phyloP scores from a whole-genome alignment of 1,284 basidiomycete species.

The Papiliotrema nemorosa region DNA sequence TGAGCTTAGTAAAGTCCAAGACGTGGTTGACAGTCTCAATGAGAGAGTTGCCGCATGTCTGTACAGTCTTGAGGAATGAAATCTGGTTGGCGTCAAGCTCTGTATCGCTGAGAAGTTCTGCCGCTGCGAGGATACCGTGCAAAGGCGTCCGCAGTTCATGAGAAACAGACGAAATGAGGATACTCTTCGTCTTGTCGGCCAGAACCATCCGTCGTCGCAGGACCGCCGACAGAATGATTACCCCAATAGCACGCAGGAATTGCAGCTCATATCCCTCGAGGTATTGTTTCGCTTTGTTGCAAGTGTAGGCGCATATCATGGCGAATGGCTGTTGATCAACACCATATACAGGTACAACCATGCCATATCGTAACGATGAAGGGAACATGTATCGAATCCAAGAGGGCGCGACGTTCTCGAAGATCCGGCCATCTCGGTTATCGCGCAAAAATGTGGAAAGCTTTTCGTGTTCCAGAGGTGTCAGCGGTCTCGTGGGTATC shows the following conservation, averaged over 20 bases:
- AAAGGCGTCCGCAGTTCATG: constrained; percentile 88
- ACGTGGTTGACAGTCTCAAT: constrained; percentile 82
- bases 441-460: constrained; percentile 71
- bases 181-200: constrained; percentile 67
- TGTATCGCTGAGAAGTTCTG: constrained; percentile 82
- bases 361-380: constrained; percentile 72
- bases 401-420: constrained; percentile 73
- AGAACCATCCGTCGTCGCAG: constrained; percentile 88
- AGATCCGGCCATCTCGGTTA: constrained; percentile 77
- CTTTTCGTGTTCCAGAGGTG: constrained; percentile 65
- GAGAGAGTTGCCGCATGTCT: constrained; percentile 52
- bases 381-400: constrained; percentile 76
- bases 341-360: constrained; percentile 91
- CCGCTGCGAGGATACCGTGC: constrained; percentile 86
- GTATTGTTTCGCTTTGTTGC: constrained; percentile 71
- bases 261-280: constrained; percentile 89
- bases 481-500: constrained; percentile 50
- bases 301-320: constrained; percentile 82
- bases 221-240: constrained; percentile 90
- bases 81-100: constrained; percentile 72
- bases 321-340: constrained; percentile 92
- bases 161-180: constrained; percentile 66
- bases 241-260: constrained; percentile 81
- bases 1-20: constrained; percentile 91
- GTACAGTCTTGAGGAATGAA: constrained; percentile 68